Base-by-base conservation (phyloP, 2,329 filamentous ascomycete genomes). In the Stachybotrys elegans region DNA sequence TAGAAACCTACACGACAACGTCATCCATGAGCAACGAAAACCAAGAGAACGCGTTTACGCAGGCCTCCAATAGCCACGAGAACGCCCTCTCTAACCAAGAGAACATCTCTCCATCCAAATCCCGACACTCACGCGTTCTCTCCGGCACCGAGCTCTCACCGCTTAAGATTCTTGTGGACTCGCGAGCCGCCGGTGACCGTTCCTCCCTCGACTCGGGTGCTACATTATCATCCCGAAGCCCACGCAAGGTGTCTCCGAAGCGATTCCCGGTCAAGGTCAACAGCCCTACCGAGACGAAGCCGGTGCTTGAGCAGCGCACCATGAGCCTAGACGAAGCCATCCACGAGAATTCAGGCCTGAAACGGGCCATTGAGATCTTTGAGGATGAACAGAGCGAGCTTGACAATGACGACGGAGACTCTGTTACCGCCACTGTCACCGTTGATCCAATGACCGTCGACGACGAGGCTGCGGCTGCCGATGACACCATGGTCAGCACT, bases 401-500 rank as follows among this genome's bases (percentile, higher is more conserved):
- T 16, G 56, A 57, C n/a, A 54, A 60, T 20, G 60, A 65, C 20
- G 56, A 56, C 14, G 48, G 51, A 36, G 55, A 52, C 5, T 46
- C 48, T 5, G 40, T 44, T 20, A 51, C 56, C 1, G 56, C 51
- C 25, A 55, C 60, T 34, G 50, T 51, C 21, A 60, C 58, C 31
- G 54, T 59, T 22, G 61, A 64, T 11, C 50, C 46, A 22, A 41
- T 46, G 6, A 43, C 47, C 13, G 49, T 52, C 39, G 56, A 59
- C 11, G 57, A 63, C 40, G 59, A 64, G 14, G 62, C 65, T 36
- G 57, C 64, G n/a, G 70, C 76, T 35, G 78, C 75, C 2, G 84
- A 89, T 51, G 84, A 88, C 53, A 86, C 83, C 36, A 68, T 84
- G 78, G 74, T 89, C 63, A 95, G 88, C 74, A 84, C 84, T 4